Conservation (phyloP, 1,139 yeast genomes). For the Blastobotrys persicus region DNA sequence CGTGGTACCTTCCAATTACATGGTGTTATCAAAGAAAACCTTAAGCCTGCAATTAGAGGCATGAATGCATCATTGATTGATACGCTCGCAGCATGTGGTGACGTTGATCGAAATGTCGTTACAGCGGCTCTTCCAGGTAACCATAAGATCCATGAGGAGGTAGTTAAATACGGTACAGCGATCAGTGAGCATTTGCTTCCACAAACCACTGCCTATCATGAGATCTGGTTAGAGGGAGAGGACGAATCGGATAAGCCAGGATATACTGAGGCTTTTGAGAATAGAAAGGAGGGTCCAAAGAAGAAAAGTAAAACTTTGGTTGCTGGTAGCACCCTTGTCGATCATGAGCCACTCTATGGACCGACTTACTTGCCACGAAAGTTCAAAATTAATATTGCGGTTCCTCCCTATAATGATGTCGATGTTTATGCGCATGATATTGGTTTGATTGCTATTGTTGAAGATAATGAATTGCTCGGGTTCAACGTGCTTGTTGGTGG, state of each 20-base stretch:
- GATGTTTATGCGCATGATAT: conserved; percentile 96
- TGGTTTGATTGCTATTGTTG: conserved; percentile 87
- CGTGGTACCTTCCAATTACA: conserved; percentile 97
- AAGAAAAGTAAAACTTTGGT: conserved; percentile 88
- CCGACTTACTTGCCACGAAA: conserved; percentile 90
- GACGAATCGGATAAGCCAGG: conserved; percentile 66
- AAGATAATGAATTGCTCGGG: conserved; percentile 58
- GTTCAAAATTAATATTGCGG: conserved; percentile 90
- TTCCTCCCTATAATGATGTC: conserved; percentile 95
- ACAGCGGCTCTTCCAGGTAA: conserved; percentile 83
- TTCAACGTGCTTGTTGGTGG: conserved; percentile 93
- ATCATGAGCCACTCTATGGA: conserved; percentile 85
- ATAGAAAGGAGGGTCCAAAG: conserved; percentile 73
- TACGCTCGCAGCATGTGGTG: conserved; percentile 98
- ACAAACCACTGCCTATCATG: conserved; percentile 92
- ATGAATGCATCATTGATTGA: conserved; percentile 89
- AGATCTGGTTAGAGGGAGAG: conserved; percentile 91
- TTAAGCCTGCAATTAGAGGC: conserved; percentile 89
- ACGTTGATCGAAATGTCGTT: conserved; percentile 95
- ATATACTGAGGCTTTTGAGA: conserved; percentile 69
- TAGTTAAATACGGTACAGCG: conserved; percentile 57
- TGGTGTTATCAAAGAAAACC: conserved; percentile 86
- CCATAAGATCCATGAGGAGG: conserved; percentile 76
- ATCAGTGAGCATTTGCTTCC: conserved; percentile 86
- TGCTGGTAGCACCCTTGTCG: conserved; percentile 52